Base-by-base conservation (phyloP, 306 rosid species). In the Abrus pulchellus region DNA sequence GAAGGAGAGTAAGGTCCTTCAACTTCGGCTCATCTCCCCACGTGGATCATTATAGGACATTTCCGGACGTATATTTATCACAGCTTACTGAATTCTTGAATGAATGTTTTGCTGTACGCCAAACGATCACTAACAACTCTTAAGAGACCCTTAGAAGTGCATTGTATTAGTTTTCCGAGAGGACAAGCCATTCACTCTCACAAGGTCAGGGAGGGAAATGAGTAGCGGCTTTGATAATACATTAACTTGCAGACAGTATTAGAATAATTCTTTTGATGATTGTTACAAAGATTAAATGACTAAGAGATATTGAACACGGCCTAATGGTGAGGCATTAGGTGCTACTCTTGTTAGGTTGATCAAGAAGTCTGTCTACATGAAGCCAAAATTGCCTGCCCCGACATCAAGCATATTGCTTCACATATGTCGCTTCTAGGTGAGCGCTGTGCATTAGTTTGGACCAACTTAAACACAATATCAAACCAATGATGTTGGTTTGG, bases 41-140 rank as follows among this genome's bases (percentile, higher is more conserved):
- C 9, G 99, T 95, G 68, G 98, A 95, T 74, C 99, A 95, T 79
- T 91, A 79, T 84, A 85, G 99, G 78, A 86, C 68, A 48, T 93
- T 88, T 68, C 97, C 99, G 0, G 83, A 87, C 49, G 10, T 86
- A 6, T 95, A 95, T 82, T 81, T 90, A 33, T 89, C 87, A 9
- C 78, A 84, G 86, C 86, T 90, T 48, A 81, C 81, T 77, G 49
- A 73, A 28, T 94, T 94, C 79, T 74, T 74, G 81, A 74, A 79
- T 0, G 74, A 79, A 28, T 79, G 87, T 74, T 67, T 74, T 76
- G 84, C 88, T 3, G 49, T 75, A 2, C 43, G 34, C 50, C 76
- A 70, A 81, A 74, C 65, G 12, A 59, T 13, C 44, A 32, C 14
- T 32, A 6, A 50, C 72, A 41, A 2, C 43, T 30, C 67, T 67